These are phyloP conservation scores for Metarhizium robertsii DNA, from an alignment of 2,329 filamentous ascomycete species.

Conservation along the genomic window DNA sequence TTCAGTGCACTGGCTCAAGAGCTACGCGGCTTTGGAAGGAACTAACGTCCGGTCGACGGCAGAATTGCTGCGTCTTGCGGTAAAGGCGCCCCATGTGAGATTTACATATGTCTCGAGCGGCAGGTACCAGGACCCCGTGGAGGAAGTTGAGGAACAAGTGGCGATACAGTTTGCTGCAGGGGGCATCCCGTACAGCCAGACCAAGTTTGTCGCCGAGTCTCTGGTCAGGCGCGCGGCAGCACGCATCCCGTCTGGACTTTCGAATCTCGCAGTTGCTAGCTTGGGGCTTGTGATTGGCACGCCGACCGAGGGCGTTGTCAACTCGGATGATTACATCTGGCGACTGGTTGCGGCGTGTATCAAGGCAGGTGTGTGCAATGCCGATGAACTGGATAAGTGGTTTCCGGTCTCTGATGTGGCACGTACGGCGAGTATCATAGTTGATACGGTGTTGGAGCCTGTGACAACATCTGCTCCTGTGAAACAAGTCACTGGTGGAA, in stretches of 20 bases:
- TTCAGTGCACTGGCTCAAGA: constrained; percentile 6
- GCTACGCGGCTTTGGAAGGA: constrained; percentile 5
- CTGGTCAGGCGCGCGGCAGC: constrained; percentile 10
- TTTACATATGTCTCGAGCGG: constrained; percentile 4
- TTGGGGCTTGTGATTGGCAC: constrained; percentile 13
- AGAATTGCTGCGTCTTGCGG: constrained; percentile 4
- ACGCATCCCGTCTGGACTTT: constrained; percentile 2
- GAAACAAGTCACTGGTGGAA: constrained; percentile 1
- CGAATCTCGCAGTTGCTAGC: not conserved
- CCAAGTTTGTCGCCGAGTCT: constrained; percentile 14
- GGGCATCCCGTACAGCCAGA: constrained; percentile 12
- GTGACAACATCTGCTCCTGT: not conserved
- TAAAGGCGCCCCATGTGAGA: not conserved
- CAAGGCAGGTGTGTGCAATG: constrained; percentile 8
- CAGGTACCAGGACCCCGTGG: not conserved
- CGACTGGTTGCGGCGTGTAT: constrained; percentile 9
- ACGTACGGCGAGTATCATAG: constrained; percentile 5
- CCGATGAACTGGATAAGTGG: not conserved
- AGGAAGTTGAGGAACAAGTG: not conserved
- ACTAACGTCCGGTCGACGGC: constrained; percentile 7
- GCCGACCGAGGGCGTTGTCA: constrained; percentile 12
- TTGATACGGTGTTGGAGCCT: constrained; percentile 1
- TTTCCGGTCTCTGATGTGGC: constrained; percentile 8
- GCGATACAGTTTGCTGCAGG: not conserved
- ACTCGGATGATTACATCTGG: constrained; percentile 13